Evolutionary conservation across 805 yeast genomes (phyloP).

Genomic region (Candida ficus): DNA sequence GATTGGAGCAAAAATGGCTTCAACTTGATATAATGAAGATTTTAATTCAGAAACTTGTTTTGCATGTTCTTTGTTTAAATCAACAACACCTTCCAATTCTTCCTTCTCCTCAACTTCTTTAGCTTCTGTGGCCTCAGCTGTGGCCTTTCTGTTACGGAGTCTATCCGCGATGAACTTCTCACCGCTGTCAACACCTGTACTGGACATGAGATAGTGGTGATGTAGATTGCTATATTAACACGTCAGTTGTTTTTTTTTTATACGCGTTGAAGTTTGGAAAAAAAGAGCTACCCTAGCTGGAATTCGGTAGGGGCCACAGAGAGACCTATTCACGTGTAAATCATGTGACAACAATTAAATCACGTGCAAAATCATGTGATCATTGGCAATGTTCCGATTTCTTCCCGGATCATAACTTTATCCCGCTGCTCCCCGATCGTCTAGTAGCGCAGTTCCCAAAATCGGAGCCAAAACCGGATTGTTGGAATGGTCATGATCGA

Average conservation of each 20-base stretch:
- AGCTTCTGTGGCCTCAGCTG: neutral
- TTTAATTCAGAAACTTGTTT: constrained; percentile 15
- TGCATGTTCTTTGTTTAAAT: neutral
- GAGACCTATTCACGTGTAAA: no score
- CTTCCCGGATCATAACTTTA: no score
- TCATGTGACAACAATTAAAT: no score
- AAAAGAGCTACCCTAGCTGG: no score
- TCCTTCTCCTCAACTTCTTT: neutral
- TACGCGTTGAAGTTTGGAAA: no score
- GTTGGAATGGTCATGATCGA: neutral
- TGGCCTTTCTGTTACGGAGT: constrained; percentile 16
- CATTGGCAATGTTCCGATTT: no score
- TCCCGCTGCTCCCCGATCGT: no score
- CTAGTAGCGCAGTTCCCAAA: no score
- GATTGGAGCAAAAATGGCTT: constrained; percentile 47
- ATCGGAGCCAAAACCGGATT: constrained; percentile 1
- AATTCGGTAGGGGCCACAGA: no score
- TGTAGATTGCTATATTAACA: neutral
- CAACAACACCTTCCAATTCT: constrained; percentile 2
- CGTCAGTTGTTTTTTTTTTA: neutral
- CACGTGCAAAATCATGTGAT: no score
- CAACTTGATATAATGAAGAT: constrained; percentile 18
- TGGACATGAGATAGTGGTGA: constrained; percentile 10
- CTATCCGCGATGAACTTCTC: constrained; percentile 16
- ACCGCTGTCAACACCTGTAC: constrained; percentile 11